Evolutionary conservation across 2,329 filamentous ascomycete genomes (phyloP), one percentile per base, ranked within the genome.

Genomic region (Keithomyces neogunnii): DNA sequence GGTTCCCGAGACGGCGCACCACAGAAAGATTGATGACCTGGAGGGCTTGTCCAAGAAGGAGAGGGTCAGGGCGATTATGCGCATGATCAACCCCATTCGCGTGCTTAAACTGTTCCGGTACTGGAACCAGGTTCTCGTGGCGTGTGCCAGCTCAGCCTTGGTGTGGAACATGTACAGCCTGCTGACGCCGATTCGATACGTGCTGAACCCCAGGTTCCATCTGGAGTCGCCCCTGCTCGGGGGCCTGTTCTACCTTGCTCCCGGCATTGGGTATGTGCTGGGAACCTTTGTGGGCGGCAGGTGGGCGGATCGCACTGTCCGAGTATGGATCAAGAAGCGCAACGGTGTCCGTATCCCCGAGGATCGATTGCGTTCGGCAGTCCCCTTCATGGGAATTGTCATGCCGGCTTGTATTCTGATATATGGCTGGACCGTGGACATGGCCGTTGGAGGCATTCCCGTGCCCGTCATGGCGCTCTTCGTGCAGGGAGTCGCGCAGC

Each of bases 401-500:
- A 77, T 85, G 10, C 84, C 84, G 0, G 72, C 69, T 1, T 83
- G 79, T 55, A 82, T 88, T 68, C 67, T 90, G 5, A 63, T 88
- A 2, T 89, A 76, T 55, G 74, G 74, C 5, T 78, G 74, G 77
- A 66, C 70, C 4, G 67, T 80, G 11, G 72, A 80, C 51, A 69
- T 69, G 51, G 60, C 67, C 8, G 69, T 74, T 3, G 78, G 78
- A 3, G 78, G 77, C 2, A 73, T 81, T 43, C 70, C 76, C 0
- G 62, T 86, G 4, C 86, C 86, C 0, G 84, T 89, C 2, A 74
- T 89, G 6, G 80, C 81, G 59, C 84, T 91, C 74, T 90, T 90
- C 62, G 53, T 86, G 3, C 86, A 90, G 61, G 87, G 86, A 1
- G 75, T 89, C 0, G 84, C 81, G 0, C 85, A 90, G 65, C 70